Conservation (phyloP, 75 land plant species). For the Ceratopteris richardii region DNA sequence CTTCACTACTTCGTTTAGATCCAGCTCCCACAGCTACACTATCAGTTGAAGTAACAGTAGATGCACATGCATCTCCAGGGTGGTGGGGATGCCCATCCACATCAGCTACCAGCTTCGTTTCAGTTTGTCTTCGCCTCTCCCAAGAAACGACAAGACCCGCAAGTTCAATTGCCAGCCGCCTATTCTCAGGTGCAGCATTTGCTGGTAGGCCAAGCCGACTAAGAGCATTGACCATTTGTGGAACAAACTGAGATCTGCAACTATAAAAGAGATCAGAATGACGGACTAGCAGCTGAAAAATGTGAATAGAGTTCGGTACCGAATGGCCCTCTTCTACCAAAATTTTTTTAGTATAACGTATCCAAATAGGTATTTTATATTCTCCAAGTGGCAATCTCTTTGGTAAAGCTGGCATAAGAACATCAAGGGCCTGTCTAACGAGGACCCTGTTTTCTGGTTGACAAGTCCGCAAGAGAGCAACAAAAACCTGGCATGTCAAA, state of each 20-base stretch:
- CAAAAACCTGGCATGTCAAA: conserved; percentile 66
- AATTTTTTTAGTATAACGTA: conserved; percentile 95
- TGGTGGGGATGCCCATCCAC: conserved; percentile 32
- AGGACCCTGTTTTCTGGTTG: conserved; percentile 94
- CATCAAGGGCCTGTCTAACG: conserved; percentile 95
- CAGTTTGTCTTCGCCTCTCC: conserved; percentile 93
- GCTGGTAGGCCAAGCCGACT: conserved; percentile 93
- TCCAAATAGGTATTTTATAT: conserved; percentile 90
- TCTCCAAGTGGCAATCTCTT: conserved; percentile 84
- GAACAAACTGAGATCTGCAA: conserved; percentile 97
- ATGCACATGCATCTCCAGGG: conserved; percentile 33
- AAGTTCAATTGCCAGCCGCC: conserved; percentile 97
- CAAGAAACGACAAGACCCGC: conserved; percentile 97
- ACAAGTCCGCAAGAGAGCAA: conserved; percentile 93
- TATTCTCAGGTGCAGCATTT: conserved; percentile 79
- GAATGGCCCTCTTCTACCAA: conserved; percentile 98
- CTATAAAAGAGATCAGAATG: conserved; percentile 94
- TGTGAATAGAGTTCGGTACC: conserved; percentile 90
- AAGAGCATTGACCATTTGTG: conserved; percentile 98
- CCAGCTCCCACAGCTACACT: conserved; percentile 18
- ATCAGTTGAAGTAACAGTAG: conserved; percentile 24
- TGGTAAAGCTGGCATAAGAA: conserved; percentile 97
- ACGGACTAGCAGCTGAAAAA: conserved; percentile 94
- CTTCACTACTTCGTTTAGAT: conserved; percentile 49
- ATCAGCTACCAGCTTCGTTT: conserved; percentile 51